These are phyloP conservation scores for Castanea sativa DNA, from an alignment of 306 rosid species.

Conservation along the genomic window DNA sequence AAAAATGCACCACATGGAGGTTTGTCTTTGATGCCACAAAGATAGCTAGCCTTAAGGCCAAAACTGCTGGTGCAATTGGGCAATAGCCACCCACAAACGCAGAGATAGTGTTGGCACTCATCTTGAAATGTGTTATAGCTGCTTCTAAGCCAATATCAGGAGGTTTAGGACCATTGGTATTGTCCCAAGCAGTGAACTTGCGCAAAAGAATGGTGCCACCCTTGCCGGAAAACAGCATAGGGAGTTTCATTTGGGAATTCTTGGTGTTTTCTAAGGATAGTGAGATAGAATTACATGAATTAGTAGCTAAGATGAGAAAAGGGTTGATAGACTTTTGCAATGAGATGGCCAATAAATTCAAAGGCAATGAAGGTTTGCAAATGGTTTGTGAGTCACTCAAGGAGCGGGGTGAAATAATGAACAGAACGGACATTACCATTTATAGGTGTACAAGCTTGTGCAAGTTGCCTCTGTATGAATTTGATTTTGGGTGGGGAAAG, in stretches of 20 bases:
- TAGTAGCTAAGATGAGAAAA: not conserved
- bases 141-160: not conserved
- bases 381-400: not conserved
- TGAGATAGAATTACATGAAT: not conserved
- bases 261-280: not conserved
- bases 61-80: not conserved
- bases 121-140: not conserved
- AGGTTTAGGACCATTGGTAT: not conserved
- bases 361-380: constrained; percentile 4
- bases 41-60: not conserved
- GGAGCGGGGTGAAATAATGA: not conserved
- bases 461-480: constrained; percentile 12
- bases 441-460: constrained; percentile 2
- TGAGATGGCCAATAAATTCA: constrained; percentile 1
- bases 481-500: constrained; percentile 20
- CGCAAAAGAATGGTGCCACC: constrained; percentile 1
- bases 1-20: not conserved
- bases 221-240: not conserved
- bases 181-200: not conserved
- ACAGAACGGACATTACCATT: not conserved
- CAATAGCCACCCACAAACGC: not conserved
- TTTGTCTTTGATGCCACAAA: constrained; percentile 15
- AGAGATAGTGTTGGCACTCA: constrained; percentile 1
- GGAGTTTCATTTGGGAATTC: not conserved
- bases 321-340: not conserved